Evolutionary conservation across 75 land plant species (phyloP), one percentile per base, ranked within the genome.

Genomic region (Pinus albicaulis): DNA sequence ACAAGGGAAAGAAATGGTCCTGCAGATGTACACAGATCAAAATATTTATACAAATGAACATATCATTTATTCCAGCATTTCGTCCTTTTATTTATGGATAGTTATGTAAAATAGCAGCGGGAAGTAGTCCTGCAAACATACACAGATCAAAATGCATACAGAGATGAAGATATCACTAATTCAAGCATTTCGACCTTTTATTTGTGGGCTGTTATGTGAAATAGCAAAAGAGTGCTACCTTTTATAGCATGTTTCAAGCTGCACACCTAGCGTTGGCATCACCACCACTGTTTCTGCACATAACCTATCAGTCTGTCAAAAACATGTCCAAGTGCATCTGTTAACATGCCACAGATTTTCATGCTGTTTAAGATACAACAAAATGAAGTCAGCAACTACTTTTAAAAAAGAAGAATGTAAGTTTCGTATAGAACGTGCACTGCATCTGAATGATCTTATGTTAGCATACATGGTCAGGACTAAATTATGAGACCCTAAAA

Each of bases 191-290:
- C 11, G 1, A 41, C 17, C 23, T 34, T 38, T 41, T 41, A 2
- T 20, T 68, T 68, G 52, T 38, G 48, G 48, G 12, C n/a, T 0
- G 36, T 65, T 19, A 38, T 38, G 22, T 17, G 12, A 66, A 38
- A 66, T 3, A 19, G 71, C 3, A 66, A 72, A 26, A 52, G 23
- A 1, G n/a, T n/a, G 26, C 15, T 81, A 92, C 95, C 92, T 86
- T 31, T 44, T 57, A 76, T 84, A 93, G 44, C 78, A 82, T 60
- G 94, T 93, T 80, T 93, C 92, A 62, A 95, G 85, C 76, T 95
- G 96, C 34, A 95, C 84, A 44, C 98, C 98, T 52, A 95, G 80
- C 48, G 83, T 87, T 62, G 98, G 98, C 83, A 95, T 84, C 76
- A 95, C 82, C 55, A 91, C 77, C 56, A 95, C 94, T 13, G 88